Evolutionary conservation across 805 yeast species (phyloP).

Genomic region (Teunomyces lycoperdinae): DNA sequence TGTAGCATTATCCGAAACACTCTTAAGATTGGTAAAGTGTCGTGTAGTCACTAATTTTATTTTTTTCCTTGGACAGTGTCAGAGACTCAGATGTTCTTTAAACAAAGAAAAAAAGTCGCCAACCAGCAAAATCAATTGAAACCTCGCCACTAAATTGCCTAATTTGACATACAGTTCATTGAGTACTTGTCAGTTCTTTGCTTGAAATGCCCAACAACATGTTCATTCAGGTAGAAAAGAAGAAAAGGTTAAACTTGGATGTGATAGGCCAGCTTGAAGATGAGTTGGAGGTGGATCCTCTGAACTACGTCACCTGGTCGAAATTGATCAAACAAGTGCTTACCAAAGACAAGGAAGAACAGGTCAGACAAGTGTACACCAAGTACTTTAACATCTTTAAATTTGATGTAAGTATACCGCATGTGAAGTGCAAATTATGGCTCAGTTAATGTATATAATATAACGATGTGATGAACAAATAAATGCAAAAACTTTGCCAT

Average conservation of each 20-base stretch:
- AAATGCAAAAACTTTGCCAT: constrained; percentile 1
- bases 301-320: constrained; percentile 56
- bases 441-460: constrained; percentile 1
- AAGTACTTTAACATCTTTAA: constrained; percentile 64
- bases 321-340: constrained; percentile 49
- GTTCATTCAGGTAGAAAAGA: constrained; percentile 9
- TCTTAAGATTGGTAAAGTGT: neutral
- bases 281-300: constrained; percentile 48
- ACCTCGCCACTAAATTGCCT: constrained; percentile 1
- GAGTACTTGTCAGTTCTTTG: neutral
- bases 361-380: constrained; percentile 57
- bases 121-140: neutral
- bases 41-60: neutral
- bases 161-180: neutral
- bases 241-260: constrained; percentile 38
- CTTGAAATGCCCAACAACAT: constrained; percentile 5
- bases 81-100: neutral
- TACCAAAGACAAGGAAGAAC: constrained; percentile 55
- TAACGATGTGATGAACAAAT: neutral
- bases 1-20: constrained; percentile 15
- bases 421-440: neutral
- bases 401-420: constrained; percentile 43
- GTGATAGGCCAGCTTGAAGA: constrained; percentile 59
- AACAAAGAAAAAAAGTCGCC: neutral
- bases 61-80: neutral